phyloP scores from a whole-genome alignment of 2,329 filamentous ascomycete species.

The Fusarium armeniacum region DNA sequence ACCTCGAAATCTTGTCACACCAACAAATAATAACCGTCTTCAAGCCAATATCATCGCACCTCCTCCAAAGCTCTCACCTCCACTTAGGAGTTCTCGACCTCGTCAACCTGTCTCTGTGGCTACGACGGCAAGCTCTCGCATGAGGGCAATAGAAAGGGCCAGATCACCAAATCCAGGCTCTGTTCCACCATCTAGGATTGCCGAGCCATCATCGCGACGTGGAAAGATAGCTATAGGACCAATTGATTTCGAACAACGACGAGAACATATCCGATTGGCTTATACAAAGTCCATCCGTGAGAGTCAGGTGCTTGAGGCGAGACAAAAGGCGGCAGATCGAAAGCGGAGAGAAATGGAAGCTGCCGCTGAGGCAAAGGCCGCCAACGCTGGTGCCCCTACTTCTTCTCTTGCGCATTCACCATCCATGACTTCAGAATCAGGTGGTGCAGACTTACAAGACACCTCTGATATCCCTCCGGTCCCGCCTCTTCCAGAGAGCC shows the following conservation, averaged over 20 bases:
- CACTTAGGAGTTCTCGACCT: conserved; percentile 84
- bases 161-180: conserved; percentile 59
- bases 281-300: conserved; percentile 88
- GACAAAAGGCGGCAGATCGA: conserved; percentile 65
- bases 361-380: conserved; percentile 60
- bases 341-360: conserved; percentile 66
- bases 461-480: conserved; percentile 44
- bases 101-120: conserved; percentile 82
- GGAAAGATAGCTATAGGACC: conserved; percentile 75
- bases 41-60: conserved; percentile 81
- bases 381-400: conserved; percentile 42
- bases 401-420: conserved; percentile 35
- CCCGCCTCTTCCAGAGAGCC: conserved; percentile 39
- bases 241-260: conserved; percentile 86
- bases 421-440: conserved; percentile 39
- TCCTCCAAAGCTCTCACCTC: conserved; percentile 80
- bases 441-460: conserved; percentile 23
- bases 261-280: conserved; percentile 85
- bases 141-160: conserved; percentile 72
- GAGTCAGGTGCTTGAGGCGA: conserved; percentile 72
- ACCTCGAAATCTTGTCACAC: conserved; percentile 59
- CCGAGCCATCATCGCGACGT: conserved; percentile 58
- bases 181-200: conserved; percentile 50
- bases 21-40: conserved; percentile 70
- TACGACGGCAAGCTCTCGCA: conserved; percentile 78